Conservation (phyloP, 2,329 filamentous ascomycete genomes). For the Aspergillus neoniger region DNA sequence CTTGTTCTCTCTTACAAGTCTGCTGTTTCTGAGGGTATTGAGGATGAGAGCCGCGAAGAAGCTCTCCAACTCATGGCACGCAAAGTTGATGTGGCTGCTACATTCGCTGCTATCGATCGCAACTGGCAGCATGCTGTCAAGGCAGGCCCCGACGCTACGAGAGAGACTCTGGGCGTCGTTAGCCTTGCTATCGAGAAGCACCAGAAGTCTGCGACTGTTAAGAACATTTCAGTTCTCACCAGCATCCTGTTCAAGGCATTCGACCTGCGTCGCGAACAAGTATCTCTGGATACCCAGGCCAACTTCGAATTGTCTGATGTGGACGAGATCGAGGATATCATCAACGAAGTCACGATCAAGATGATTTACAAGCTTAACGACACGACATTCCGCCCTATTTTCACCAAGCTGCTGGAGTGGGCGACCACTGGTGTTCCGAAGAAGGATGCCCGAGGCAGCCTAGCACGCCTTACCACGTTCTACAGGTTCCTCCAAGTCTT, state of each 20-base stretch:
- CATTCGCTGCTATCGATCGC: conserved; percentile 70
- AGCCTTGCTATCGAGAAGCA: conserved; percentile 73
- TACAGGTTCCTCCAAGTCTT: conserved; percentile 80
- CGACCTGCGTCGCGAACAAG: conserved; percentile 48
- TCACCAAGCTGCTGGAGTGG: conserved; percentile 84
- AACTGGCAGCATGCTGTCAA: conserved; percentile 69
- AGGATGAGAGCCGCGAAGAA: conserved; percentile 65
- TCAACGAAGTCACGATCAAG: conserved; percentile 74
- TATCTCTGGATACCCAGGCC: conserved; percentile 29
- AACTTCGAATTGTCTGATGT: conserved; percentile 52
- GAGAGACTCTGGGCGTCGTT: conserved; percentile 70
- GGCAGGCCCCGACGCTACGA: conserved; percentile 64
- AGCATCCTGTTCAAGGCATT: conserved; percentile 59
- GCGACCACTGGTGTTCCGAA: conserved; percentile 62
- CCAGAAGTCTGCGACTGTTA: conserved; percentile 74
- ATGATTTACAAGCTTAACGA: conserved; percentile 98
- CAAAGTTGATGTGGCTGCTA: conserved; percentile 73
- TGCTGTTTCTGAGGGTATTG: conserved; percentile 62
- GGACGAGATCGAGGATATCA: conserved; percentile 61
- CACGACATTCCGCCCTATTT: conserved; percentile 86
- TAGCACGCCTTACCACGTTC: conserved; percentile 70
- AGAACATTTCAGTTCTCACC: conserved; percentile 71
- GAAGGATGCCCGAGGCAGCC: conserved; percentile 60
- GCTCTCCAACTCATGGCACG: conserved; percentile 75
- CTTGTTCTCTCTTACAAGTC: conserved; percentile 73